These are phyloP conservation scores for Phytophthora brassicae DNA, from an alignment of 352 stramenopile genomes.

Conservation along the genomic window DNA sequence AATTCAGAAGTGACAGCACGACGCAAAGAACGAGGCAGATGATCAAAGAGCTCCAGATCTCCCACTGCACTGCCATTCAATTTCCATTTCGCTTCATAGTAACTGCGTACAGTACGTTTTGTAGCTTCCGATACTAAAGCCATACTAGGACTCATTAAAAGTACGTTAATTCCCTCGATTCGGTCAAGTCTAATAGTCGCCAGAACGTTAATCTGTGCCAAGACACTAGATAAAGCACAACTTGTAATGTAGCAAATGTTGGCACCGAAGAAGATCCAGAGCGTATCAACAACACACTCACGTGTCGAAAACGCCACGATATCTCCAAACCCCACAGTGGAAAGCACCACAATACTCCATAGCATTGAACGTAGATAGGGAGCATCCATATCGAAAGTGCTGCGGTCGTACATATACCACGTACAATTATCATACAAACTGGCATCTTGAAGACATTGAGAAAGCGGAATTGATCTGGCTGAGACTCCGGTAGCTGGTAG, in stretches of 20 bases:
- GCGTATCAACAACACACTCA: slow-evolving; percentile 51
- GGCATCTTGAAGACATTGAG: slow-evolving; percentile 51
- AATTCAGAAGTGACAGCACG: slow-evolving; percentile 34
- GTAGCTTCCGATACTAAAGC: slow-evolving; percentile 44
- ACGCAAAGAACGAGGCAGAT: slow-evolving; percentile 53
- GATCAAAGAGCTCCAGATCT: slow-evolving; percentile 48
- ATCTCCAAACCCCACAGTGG: slow-evolving; percentile 71
- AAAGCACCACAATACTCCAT: slow-evolving; percentile 74
- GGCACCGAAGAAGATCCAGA: slow-evolving; percentile 76
- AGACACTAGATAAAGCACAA: slow-evolving; percentile 57
- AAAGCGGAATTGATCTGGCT: slow-evolving; percentile 34
- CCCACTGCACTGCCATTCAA: slow-evolving; percentile 60
- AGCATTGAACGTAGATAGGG: slow-evolving; percentile 64
- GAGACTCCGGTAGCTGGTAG: slow-evolving; percentile 36
- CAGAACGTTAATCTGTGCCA: slow-evolving; percentile 55
- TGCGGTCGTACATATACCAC: slow-evolving; percentile 73
- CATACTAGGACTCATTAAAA: slow-evolving; percentile 46
- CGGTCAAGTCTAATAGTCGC: slow-evolving; percentile 47
- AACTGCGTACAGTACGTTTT: slow-evolving; percentile 55
- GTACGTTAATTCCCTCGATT: slow-evolving; percentile 64
- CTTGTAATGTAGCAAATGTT: slow-evolving; percentile 78
- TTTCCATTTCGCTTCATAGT: slow-evolving; percentile 77
- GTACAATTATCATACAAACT: slow-evolving; percentile 62
- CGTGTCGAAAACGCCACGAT: slow-evolving; percentile 60
- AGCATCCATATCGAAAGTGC: slow-evolving; percentile 56